Conservation (phyloP, 2,329 filamentous ascomycete genomes). For the Fusarium sterilihyphosum region DNA sequence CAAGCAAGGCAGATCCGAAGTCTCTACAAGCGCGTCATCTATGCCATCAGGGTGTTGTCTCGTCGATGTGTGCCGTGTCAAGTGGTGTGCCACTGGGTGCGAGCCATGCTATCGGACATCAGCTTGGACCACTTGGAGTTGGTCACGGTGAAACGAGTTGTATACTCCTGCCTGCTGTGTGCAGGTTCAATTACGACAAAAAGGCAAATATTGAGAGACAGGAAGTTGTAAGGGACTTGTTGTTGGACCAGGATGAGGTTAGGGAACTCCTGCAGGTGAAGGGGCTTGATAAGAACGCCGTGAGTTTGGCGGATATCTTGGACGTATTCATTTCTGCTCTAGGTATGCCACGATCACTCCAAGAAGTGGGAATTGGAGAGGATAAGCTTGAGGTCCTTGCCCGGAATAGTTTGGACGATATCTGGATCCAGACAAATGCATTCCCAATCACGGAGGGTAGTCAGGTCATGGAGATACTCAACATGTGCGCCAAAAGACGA, state of each 20-base stretch:
- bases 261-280: neutral
- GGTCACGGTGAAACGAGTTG: constrained; percentile 65
- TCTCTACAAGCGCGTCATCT: constrained; percentile 55
- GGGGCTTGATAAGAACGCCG: neutral
- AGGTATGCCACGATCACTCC: constrained; percentile 63
- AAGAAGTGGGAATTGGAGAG: constrained; percentile 59
- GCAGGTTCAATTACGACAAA: constrained; percentile 60
- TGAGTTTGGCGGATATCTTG: constrained; percentile 62
- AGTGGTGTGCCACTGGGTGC: constrained; percentile 56
- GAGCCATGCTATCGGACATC: constrained; percentile 63
- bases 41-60: constrained; percentile 61
- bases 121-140: constrained; percentile 64
- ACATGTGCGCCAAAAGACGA: constrained; percentile 41
- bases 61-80: constrained; percentile 60
- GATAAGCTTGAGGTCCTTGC: constrained; percentile 61
- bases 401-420: constrained; percentile 59
- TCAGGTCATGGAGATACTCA: constrained; percentile 63
- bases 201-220: constrained; percentile 46
- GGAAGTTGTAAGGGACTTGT: constrained; percentile 21
- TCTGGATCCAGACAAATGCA: constrained; percentile 61
- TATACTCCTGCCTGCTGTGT: constrained; percentile 61
- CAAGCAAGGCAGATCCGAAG: constrained; percentile 31
- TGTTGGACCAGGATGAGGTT: constrained; percentile 20
- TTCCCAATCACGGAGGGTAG: constrained; percentile 57
- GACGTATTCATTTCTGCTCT: constrained; percentile 61